Evolutionary conservation across 164 flowering plant species (phyloP).

Genomic region (Vitis cinerea): DNA sequence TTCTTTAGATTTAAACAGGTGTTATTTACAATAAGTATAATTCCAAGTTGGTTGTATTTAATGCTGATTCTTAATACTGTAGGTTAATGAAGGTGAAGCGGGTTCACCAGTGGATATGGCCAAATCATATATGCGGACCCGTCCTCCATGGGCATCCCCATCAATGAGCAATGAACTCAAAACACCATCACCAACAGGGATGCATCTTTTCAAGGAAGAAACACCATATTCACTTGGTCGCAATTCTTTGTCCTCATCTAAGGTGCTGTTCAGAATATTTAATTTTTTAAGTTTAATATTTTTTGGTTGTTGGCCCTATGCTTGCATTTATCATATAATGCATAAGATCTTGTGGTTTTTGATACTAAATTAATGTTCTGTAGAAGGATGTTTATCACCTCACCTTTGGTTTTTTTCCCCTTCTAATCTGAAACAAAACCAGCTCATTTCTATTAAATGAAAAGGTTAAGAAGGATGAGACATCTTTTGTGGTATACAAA

Average conservation of each 20-base stretch:
- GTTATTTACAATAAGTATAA: neutral
- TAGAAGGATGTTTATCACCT: neutral
- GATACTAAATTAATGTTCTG: neutral
- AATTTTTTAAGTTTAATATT: slow-evolving; percentile 1
- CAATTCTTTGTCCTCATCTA: slow-evolving; percentile 29
- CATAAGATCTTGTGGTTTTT: neutral
- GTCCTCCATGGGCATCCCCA: slow-evolving; percentile 87
- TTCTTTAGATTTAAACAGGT: too few species aligned
- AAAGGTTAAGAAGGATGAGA: too few species aligned
- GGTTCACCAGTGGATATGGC: slow-evolving; percentile 86
- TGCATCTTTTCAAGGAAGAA: slow-evolving; percentile 40
- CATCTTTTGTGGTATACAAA: too few species aligned
- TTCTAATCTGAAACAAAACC: too few species aligned
- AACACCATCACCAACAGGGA: slow-evolving; percentile 37
- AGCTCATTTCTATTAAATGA: too few species aligned
- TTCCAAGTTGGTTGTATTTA: neutral
- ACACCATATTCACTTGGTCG: slow-evolving; percentile 34
- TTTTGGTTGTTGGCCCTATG: neutral
- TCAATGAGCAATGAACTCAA: slow-evolving; percentile 29
- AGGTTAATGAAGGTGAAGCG: slow-evolving; percentile 42
- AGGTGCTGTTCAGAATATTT: slow-evolving; percentile 28
- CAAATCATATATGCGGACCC: slow-evolving; percentile 66
- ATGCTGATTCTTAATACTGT: slow-evolving; percentile 15
- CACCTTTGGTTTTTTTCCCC: too few species aligned
- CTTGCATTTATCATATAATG: neutral